A percentile compares a stretch with the other conserved stretches of the same genome.
Evolutionary conservation across 2,329 filamentous ascomycete genomes (phyloP).

Genomic region (Colletotrichum abscissum): DNA sequence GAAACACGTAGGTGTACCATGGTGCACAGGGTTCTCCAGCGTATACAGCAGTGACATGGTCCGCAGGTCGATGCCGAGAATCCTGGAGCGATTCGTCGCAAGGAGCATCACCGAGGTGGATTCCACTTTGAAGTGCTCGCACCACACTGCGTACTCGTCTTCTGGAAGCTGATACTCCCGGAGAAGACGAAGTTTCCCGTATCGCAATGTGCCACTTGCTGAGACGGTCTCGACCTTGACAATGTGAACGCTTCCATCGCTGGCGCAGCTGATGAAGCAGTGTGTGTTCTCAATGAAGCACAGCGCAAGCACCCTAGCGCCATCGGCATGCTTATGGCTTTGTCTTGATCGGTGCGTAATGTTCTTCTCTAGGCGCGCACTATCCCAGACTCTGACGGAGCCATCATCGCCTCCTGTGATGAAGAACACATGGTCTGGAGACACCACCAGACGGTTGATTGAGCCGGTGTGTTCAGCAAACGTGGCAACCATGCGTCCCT

Average conservation of each 20-base stretch:
- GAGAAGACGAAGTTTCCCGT: constrained; percentile 80
- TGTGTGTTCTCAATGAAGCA: constrained; percentile 96
- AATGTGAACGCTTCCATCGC: constrained; percentile 89
- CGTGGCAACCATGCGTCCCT: constrained; percentile 85
- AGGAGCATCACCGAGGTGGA: constrained; percentile 84
- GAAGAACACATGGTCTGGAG: constrained; percentile 95
- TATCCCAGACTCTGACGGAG: constrained; percentile 93
- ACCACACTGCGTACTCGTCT: constrained; percentile 86
- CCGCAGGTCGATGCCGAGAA: constrained; percentile 87
- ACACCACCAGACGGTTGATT: constrained; percentile 83
- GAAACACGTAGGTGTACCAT: constrained; percentile 92
- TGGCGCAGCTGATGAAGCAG: constrained; percentile 90
- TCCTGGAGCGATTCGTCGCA: constrained; percentile 85
- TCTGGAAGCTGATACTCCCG: constrained; percentile 82
- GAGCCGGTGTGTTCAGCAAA: constrained; percentile 88
- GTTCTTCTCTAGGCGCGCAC: constrained; percentile 88
- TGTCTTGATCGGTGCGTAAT: constrained; percentile 88
- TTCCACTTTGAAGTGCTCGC: constrained; percentile 90
- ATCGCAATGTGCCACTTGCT: constrained; percentile 69
- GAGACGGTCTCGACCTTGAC: constrained; percentile 77
- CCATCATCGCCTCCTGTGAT: constrained; percentile 94
- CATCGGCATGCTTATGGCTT: constrained; percentile 80
- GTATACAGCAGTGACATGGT: constrained; percentile 86
- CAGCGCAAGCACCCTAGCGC: constrained; percentile 80
- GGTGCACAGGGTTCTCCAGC: constrained; percentile 88